A percentile compares a stretch with the other conserved stretches of the same genome.
Conservation (phyloP, 1,284 basidiomycete genomes). For the Laetiporus sulphureus region DNA sequence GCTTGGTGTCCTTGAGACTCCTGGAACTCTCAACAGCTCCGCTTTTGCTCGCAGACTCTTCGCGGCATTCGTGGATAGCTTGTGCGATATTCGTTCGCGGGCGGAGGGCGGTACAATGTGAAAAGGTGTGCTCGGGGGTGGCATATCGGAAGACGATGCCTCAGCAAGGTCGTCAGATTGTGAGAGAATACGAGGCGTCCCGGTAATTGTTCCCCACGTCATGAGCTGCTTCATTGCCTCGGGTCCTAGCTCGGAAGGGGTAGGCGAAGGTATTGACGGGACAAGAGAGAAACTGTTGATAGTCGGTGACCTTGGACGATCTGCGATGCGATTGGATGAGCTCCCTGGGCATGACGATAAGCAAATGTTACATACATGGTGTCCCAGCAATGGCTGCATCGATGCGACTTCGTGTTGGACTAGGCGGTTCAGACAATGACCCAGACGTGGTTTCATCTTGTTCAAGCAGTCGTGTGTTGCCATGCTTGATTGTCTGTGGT, state of each 20-base stretch:
- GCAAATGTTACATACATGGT: conserved; percentile 44
- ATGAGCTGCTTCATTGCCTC: conserved; percentile 79
- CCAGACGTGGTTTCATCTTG: conserved; percentile 44
- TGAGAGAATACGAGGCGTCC: conserved; percentile 80
- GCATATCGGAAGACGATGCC: conserved; percentile 24
- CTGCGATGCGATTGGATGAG: conserved; percentile 26
- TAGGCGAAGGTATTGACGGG: conserved; percentile 81
- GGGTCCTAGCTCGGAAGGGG: conserved; percentile 72
- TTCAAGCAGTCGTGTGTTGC: conserved; percentile 73
- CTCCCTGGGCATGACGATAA: conserved; percentile 4
- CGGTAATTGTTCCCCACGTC: conserved; percentile 88
- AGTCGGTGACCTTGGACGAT: conserved; percentile 52
- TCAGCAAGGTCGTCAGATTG: conserved; percentile 49
- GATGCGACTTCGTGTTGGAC: conserved; percentile 83
- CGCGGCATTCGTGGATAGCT: conserved; percentile 66
- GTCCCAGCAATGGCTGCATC: conserved; percentile 84
- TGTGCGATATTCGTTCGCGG: conserved; percentile 74
- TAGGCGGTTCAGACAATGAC: conserved; percentile 61
- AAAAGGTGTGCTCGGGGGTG: conserved; percentile 56
- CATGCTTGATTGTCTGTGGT: conserved; percentile 67
- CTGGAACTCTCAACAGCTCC: conserved; percentile 38
- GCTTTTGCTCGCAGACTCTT: conserved; percentile 68
- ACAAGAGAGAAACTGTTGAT: conserved; percentile 64
- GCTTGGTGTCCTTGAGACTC: conserved; percentile 29
- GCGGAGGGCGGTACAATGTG: conserved; percentile 62